Conservation (phyloP, 1,284 basidiomycete genomes). For the Microstroma glucosiphilum region DNA sequence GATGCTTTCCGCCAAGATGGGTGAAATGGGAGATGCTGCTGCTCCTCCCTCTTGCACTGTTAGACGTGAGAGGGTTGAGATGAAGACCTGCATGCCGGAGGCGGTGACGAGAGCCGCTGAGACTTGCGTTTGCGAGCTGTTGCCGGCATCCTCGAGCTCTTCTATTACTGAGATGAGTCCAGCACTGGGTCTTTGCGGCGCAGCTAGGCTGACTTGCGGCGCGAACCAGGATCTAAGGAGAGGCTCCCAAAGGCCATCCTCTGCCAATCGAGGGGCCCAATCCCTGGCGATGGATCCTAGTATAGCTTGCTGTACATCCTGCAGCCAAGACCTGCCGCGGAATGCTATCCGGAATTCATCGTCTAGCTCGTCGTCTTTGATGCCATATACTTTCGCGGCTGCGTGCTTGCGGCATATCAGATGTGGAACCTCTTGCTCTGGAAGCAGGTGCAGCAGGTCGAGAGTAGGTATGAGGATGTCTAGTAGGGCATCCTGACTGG, state of each 20-base stretch:
- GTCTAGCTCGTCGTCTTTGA: neutral
- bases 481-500: neutral
- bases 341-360: neutral
- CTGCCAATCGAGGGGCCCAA: neutral
- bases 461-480: slow-evolving; percentile 1
- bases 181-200: neutral
- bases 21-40: neutral
- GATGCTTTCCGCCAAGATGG: neutral
- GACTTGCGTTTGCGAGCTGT: neutral
- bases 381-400: neutral
- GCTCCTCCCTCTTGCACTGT: neutral
- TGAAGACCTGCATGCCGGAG: neutral
- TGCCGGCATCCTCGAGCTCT: neutral
- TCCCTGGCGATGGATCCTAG: neutral
- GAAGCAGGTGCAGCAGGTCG: neutral
- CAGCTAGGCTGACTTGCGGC: neutral
- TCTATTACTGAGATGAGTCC: neutral
- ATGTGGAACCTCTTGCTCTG: neutral
- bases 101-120: neutral
- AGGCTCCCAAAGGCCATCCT: neutral
- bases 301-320: neutral
- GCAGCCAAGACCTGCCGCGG: neutral
- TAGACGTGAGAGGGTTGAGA: neutral
- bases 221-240: neutral
- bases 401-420: neutral